phyloP scores from a whole-genome alignment of 2,329 filamentous ascomycete species.

The Exserohilum rostratum region DNA sequence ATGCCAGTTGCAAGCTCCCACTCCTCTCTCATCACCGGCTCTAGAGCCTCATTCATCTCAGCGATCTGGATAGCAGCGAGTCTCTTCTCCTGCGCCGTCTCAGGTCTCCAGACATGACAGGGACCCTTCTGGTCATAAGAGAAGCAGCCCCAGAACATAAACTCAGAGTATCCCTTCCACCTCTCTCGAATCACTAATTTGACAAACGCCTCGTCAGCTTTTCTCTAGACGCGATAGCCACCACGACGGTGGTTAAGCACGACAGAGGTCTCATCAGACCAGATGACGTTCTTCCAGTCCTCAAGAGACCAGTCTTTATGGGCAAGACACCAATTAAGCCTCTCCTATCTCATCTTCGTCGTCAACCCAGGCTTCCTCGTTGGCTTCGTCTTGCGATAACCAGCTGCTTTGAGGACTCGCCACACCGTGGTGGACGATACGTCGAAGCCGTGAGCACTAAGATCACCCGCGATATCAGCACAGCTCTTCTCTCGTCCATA shows the following conservation, averaged over 20 bases:
- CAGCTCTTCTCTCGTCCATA: conserved; percentile 17
- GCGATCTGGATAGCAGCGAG: conserved; percentile 4
- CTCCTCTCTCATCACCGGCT: conserved; percentile 12
- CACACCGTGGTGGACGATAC: not conserved
- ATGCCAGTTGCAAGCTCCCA: conserved; percentile 15
- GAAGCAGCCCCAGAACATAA: too few species aligned
- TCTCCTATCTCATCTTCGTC: not conserved
- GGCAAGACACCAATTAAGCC: conserved; percentile 1
- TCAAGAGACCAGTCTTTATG: conserved; percentile 12
- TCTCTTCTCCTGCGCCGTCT: conserved; percentile 8
- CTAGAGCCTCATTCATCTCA: conserved; percentile 10
- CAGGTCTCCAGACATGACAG: conserved; percentile 6
- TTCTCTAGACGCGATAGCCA: conserved; percentile 10
- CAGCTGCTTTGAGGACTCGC: conserved; percentile 1
- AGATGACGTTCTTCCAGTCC: conserved; percentile 21
- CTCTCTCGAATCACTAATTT: conserved; percentile 12
- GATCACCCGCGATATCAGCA: conserved; percentile 17
- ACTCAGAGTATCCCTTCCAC: conserved; percentile 17
- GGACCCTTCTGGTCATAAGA: not conserved
- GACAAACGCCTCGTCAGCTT: conserved; percentile 10
- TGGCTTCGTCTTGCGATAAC: conserved; percentile 10
- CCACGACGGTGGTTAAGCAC: conserved; percentile 4
- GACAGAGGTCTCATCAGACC: conserved; percentile 12
- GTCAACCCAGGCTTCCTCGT: too few species aligned
- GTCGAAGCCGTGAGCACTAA: conserved; percentile 5